These are phyloP conservation scores for Novymonas esmeraldas DNA, from an alignment of 208 protist species.

Conservation along the genomic window DNA sequence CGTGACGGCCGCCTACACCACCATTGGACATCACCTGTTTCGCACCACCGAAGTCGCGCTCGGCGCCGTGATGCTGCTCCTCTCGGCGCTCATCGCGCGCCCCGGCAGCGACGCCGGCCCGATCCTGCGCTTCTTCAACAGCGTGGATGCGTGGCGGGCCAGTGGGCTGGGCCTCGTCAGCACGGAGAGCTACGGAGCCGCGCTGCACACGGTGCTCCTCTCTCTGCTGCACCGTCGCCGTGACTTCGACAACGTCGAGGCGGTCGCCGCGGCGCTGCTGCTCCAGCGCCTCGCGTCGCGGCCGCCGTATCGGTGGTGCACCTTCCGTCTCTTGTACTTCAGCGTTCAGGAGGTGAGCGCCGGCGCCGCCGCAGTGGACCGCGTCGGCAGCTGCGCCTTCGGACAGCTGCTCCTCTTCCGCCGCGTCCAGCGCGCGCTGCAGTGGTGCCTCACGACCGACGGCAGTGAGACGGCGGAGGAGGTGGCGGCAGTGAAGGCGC, in stretches of 20 bases:
- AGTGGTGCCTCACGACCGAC: constrained; percentile 31
- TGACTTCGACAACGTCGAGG: constrained; percentile 58
- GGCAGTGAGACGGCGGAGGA: constrained; percentile 15
- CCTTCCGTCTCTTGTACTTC: constrained; percentile 45
- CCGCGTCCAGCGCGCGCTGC: constrained; percentile 38
- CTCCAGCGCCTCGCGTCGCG: constrained; percentile 47
- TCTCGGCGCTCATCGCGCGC: constrained; percentile 33
- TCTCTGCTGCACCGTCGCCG: constrained; percentile 40
- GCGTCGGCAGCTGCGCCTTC: constrained; percentile 34
- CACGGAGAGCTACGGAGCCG: constrained; percentile 55
- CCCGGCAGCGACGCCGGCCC: constrained; percentile 41
- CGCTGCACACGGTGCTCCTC: constrained; percentile 39
- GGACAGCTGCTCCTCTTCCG: constrained; percentile 50
- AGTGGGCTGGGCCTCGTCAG: constrained; percentile 47
- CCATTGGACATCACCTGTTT: constrained; percentile 40
- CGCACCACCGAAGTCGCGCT: constrained; percentile 36
- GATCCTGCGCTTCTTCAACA: constrained; percentile 56
- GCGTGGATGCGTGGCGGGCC: constrained; percentile 42
- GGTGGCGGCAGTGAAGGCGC: constrained; percentile 2
- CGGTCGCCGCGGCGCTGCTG: constrained; percentile 42
- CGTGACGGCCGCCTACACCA: constrained; percentile 26
- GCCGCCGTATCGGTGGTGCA: constrained; percentile 51
- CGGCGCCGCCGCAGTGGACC: constrained; percentile 2
- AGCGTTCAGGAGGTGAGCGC: constrained; percentile 9
- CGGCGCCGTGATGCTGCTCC: constrained; percentile 35